Evolutionary conservation across 2,329 filamentous ascomycete genomes (phyloP).

Genomic region (Pseudopithomyces chartarum): DNA sequence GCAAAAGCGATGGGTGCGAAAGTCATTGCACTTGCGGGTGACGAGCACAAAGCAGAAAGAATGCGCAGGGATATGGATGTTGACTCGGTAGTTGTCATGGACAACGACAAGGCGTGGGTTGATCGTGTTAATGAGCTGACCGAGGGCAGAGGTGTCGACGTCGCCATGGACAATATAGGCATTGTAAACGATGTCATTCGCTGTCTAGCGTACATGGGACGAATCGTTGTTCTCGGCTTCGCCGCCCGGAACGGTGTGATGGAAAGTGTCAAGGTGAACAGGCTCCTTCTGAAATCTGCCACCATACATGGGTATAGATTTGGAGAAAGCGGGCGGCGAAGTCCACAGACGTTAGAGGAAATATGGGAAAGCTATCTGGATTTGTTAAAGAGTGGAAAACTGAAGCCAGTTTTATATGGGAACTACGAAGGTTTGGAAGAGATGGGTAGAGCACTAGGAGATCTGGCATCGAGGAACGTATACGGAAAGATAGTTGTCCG

Average conservation of each 20-base stretch:
- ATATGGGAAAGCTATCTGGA: constrained; percentile 59
- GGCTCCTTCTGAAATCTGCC: constrained; percentile 4
- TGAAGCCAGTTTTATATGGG: constrained; percentile 59
- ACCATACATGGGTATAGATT: constrained; percentile 60
- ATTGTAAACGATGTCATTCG: constrained; percentile 57
- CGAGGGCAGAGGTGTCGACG: constrained; percentile 57
- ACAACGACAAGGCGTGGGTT: constrained; percentile 56
- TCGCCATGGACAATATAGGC: constrained; percentile 50
- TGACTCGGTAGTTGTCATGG: constrained; percentile 51
- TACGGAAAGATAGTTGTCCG: constrained; percentile 63
- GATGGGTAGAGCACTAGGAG: constrained; percentile 56
- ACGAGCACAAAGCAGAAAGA: constrained; percentile 51
- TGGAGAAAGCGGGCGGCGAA: constrained; percentile 59
- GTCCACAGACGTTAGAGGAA: constrained; percentile 53
- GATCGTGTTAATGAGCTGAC: constrained; percentile 56
- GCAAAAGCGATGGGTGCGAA: constrained; percentile 58
- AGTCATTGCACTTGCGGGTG: constrained; percentile 60
- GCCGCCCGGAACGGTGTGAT: constrained; percentile 59
- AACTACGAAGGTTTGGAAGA: constrained; percentile 56
- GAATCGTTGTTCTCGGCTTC: constrained; percentile 62
- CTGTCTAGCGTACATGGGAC: constrained; percentile 46
- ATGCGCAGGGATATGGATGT: constrained; percentile 32
- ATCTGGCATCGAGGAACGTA: constrained; percentile 56
- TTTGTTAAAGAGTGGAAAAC: constrained; percentile 53
- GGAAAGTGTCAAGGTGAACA: constrained; percentile 45